Base-by-base conservation (phyloP, 352 stramenopile genomes). In the Peronospora destructor region DNA sequence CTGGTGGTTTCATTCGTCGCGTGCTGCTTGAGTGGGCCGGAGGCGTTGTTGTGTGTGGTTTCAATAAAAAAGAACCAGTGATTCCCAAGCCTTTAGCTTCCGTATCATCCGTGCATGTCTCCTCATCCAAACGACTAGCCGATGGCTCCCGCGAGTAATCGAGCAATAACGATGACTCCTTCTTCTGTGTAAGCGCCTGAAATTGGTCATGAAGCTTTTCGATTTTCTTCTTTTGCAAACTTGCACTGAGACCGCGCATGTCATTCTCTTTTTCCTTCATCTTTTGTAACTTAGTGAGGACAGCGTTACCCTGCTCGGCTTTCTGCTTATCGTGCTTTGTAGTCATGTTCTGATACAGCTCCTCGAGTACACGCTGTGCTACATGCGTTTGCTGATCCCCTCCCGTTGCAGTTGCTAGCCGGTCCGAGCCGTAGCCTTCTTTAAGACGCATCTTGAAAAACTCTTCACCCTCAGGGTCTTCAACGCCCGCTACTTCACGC, bases 401-500 rank as follows among this genome's bases (percentile, higher is more conserved):
- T 45, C 70, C 65, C 19, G 61, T 61, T 11, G 78, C 43, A 9
- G 64, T 66, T 42, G 59, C 66, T 23, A 85, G 45, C 1, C 80
- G 71, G 38, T 89, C 78, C 1, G 80, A 91, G 1, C 83, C 80
- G 38, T 91, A 89, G 0, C 83, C 83, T 72, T 94, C 80, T 40
- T 85, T 84, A 16, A 94, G 64, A 10, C 83, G 80, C 21, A 85
- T 47, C 44, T 84, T 82, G 54, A 98, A 97, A 51, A 97, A 97
- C 10, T 84, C 63, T 45, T 82, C 81, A 14, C 93, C 93, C 33
- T 96, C 84, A 0, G 64, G 60, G 65, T 98, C 94, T 30, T 89
- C 76, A 28, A 97, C 73, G 0, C 93, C 94, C 6, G 93, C 85
- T 16, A 97, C 84, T 50, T 96, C 82, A 36, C 76, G 78, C 28